Evolutionary conservation across 176 grass and related monocot species (phyloP), one percentile per base, ranked within the genome.

Genomic region (Hsuehochloa calcarea): DNA sequence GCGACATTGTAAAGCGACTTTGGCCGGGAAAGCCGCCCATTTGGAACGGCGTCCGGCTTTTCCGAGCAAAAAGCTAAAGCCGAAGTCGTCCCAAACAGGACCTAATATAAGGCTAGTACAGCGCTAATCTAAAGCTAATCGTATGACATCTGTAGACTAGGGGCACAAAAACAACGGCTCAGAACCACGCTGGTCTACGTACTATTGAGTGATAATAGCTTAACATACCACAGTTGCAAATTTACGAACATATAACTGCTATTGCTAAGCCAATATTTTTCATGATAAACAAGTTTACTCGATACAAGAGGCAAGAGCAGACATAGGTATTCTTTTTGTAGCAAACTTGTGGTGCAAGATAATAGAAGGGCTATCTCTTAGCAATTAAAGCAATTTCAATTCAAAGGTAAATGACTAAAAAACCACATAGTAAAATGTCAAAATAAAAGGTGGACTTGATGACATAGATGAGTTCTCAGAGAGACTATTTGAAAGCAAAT

Each of bases 361-460:
- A 38, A 38, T 80, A 37, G 14, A 63, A 62, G 17, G 15, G 19
- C 17, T 61, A 61, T 52, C 63, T 80, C 19, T 50, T 17, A 80
- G 46, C 25, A 78, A 52, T 20, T 63, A 79, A 72, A 65, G 66
- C 45, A 41, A 40, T 44, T 51, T 44, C n/a, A 80, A 47, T 34
- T 70, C 45, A 82, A 60, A 83, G 0, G 27, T 40, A 54, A 65
- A 40, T 23, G 54, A 64, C 40, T 31, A 43, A 14, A 51, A 85
- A 72, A 46, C 15, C 23, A 77, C 63, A 37, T 40, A 65, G 23
- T 65, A 50, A 61, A 81, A 13, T 14, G 16, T 54, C 5, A 74
- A 46, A 61, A 80, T 47, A 34, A 44, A 63, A 73, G 51, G 55
- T 79, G 39, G 54, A 56, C 22, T 80, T 75, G 15, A 81, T 46